Evolutionary conservation across 306 rosid genomes (phyloP).

Genomic region (Gynostemma pentaphyllum): DNA sequence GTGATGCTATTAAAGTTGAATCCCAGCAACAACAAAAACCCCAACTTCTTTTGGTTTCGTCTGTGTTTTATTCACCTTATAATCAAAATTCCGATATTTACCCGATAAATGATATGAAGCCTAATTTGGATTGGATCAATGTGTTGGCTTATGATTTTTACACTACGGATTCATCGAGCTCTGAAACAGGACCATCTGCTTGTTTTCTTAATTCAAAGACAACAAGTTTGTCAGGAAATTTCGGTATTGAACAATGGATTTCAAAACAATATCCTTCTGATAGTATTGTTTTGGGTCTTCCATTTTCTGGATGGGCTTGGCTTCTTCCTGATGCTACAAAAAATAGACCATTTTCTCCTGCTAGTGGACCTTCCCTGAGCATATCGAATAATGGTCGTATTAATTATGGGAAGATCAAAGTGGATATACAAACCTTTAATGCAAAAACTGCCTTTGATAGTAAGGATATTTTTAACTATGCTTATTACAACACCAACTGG

Average conservation of each 20-base stretch:
- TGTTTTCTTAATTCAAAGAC: not conserved
- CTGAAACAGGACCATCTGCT: constrained; percentile 16
- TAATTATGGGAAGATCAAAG: not conserved
- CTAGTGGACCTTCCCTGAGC: constrained; percentile 19
- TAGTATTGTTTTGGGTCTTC: constrained; percentile 22
- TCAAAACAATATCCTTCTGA: constrained; percentile 3
- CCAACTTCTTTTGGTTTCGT: constrained; percentile 10
- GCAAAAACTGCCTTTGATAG: constrained; percentile 1
- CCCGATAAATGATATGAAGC: constrained; percentile 10
- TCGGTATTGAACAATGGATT: constrained; percentile 9
- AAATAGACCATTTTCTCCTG: constrained; percentile 16
- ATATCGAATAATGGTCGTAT: not conserved
- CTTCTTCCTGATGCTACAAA: not conserved
- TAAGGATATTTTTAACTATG: constrained; percentile 7
- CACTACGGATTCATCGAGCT: constrained; percentile 17
- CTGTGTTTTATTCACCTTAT: constrained; percentile 16
- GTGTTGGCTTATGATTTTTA: constrained; percentile 29
- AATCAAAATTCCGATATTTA: not conserved
- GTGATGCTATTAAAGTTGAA: constrained; percentile 17
- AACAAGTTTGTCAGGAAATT: not conserved
- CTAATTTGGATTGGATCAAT: constrained; percentile 32
- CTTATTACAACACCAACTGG: constrained; percentile 25
- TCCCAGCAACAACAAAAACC: not conserved
- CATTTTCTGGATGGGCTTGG: constrained; percentile 29
- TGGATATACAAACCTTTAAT: not conserved